Evolutionary conservation across 495 filamentous ascomycete species (phyloP).

Genomic region (Annulohypoxylon nitens): DNA sequence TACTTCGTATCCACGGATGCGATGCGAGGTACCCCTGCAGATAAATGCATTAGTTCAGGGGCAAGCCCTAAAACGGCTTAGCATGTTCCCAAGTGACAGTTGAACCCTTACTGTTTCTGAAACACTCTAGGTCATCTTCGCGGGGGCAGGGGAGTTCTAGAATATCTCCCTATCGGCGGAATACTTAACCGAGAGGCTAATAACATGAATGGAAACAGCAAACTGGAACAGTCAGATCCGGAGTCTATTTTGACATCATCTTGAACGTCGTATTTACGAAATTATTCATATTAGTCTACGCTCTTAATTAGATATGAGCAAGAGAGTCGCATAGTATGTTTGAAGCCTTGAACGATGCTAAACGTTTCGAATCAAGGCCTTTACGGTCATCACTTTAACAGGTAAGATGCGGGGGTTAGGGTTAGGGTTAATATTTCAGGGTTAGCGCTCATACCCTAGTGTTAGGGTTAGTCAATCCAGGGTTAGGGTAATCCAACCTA

Average conservation of each 20-base stretch:
- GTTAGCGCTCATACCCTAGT: no score
- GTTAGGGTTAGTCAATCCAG: no score
- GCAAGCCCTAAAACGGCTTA: constrained; percentile 16
- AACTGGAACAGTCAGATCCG: not conserved
- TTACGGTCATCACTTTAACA: no score
- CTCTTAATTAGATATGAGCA: no score
- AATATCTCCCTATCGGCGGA: constrained; percentile 18
- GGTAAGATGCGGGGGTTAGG: no score
- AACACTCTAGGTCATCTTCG: constrained; percentile 22
- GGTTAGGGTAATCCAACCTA: no score
- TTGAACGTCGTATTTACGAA: not conserved
- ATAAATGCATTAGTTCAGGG: constrained; percentile 44
- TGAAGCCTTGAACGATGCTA: no score
- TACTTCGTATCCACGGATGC: constrained; percentile 8
- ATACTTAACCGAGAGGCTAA: constrained; percentile 22
- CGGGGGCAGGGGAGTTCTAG: constrained; percentile 21
- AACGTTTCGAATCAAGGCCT: no score
- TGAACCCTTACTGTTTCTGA: constrained; percentile 23
- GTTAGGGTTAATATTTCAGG: no score
- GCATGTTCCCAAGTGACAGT: constrained; percentile 20
- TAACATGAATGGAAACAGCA: not conserved
- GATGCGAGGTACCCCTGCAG: not conserved
- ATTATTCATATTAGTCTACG: not conserved
- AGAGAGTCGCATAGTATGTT: no score
- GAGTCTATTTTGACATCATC: not conserved